Conservation (phyloP, 73 alveolate genomes). For the Paraurostyla sp. region DNA sequence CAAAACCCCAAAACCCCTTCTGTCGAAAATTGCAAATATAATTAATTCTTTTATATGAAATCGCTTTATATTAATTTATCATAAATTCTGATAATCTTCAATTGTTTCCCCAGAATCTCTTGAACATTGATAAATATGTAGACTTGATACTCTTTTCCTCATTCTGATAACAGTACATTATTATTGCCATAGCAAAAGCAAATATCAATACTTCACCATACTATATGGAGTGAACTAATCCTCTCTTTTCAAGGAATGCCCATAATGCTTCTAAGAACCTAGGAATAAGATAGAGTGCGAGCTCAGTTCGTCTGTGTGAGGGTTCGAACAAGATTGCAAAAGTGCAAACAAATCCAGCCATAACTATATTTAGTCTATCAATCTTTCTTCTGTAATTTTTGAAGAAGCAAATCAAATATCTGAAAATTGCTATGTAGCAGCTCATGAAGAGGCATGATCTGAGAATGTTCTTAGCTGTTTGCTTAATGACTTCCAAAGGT, state of each 20-base stretch:
- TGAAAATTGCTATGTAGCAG: conserved; percentile 60
- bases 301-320: conserved; percentile 69
- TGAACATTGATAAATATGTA: conserved; percentile 71
- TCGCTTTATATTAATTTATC: too few species aligned
- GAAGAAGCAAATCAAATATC: conserved; percentile 45
- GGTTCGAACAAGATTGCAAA: conserved; percentile 68
- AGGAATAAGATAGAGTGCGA: conserved; percentile 79
- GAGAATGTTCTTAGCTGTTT: conserved; percentile 29
- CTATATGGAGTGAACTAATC: conserved; percentile 60
- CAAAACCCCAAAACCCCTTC: too few species aligned
- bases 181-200: conserved; percentile 70
- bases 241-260: conserved; percentile 77
- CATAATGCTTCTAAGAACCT: conserved; percentile 75
- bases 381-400: conserved; percentile 50
- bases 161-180: conserved; percentile 75
- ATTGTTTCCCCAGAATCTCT: conserved; percentile 73
- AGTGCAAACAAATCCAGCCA: conserved; percentile 49
- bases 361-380: conserved; percentile 45
- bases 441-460: conserved; percentile 67
- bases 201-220: conserved; percentile 75
- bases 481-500: conserved; percentile 48
- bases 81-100: neutral
- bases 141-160: conserved; percentile 65
- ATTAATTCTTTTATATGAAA: too few species aligned
- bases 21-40: too few species aligned